A percentile compares a stretch with the other conserved stretches of the same genome.
These are phyloP conservation scores for Hylodesmum podocarpum DNA, from an alignment of 306 rosid genomes.

Conservation along the genomic window DNA sequence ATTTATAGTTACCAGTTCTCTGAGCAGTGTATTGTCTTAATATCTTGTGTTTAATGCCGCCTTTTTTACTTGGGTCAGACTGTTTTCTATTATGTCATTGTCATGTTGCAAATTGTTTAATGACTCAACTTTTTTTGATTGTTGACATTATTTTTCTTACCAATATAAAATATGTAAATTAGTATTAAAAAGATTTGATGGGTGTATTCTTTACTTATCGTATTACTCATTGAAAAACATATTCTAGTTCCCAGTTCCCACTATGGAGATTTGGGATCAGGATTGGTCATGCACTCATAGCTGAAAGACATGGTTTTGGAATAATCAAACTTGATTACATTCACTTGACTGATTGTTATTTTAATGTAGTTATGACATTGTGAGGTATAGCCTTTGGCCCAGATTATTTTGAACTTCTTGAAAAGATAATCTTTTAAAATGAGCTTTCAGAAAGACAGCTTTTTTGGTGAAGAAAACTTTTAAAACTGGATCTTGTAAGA, in stretches of 20 bases:
- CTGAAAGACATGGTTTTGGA: background rate
- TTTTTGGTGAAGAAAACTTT: background rate
- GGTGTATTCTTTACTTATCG: background rate
- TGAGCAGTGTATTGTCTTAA: background rate
- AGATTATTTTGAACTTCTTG: background rate
- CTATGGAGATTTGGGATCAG: background rate
- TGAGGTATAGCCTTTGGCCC: background rate
- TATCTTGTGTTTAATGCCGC: background rate
- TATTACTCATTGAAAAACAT: background rate
- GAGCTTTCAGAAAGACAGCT: background rate
- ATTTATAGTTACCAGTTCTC: background rate
- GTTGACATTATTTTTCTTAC: slow-evolving; percentile 1
- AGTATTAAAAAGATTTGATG: background rate
- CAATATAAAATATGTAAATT: background rate
- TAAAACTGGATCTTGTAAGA: background rate
- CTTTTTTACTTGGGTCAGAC: background rate
- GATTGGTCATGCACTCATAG: background rate
- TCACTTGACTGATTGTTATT: background rate
- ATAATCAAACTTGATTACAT: background rate
- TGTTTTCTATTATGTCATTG: background rate
- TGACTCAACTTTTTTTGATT: background rate
- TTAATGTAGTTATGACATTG: background rate
- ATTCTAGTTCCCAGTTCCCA: background rate
- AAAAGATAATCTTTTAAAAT: background rate
- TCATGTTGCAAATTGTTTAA: background rate